Base-by-base conservation (phyloP, 177 flowering plant genomes). In the Vitis hybrid region DNA sequence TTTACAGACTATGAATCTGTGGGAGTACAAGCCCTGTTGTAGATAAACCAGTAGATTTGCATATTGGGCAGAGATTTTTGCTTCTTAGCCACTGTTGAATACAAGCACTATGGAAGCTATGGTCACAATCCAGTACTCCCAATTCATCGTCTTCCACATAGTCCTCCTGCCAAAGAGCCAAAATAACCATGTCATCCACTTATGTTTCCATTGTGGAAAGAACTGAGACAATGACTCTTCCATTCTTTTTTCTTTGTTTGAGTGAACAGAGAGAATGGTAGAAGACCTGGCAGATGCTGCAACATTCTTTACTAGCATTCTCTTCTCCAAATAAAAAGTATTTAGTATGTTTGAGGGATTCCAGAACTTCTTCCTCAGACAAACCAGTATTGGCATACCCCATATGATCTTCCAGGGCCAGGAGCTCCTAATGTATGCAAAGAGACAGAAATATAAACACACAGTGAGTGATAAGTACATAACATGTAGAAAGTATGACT, bases 81-180 rank as follows among this genome's bases (percentile, higher is more conserved):
- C 54, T 55, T 19, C 57, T 68, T 16, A 73, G 68, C 76, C 76
- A 73, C 29, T 73, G 72, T 29, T 57, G 65, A 7, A 73, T 73
- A 51, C 72, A 73, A 49, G 11, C 63, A 15, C 51, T 63, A 13
- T 61, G 79, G 72, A 67, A 76, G 56, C 69, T 53, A 64, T 76
- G 79, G 8, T 75, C 79, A 72, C 79, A 76, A 6, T 50, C 63
- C 52, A 76, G 61, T 48, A 60, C 65, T 68, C 79, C 79, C 22
- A 76, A 45, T 50, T 63, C 75, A 55, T 76, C 75, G 9, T 68
- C 68, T 59, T 71, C 75, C n/a, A 15, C 62, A 5, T 63, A 76
- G 12, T 76, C 75, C 66, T 76, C 79, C 79, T 76, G 66, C 52
- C 65, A 65, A 65, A 9, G 18, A 56, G 13, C 55, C 52, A 16